These are phyloP conservation scores for Talaromyces sp. DNA, from an alignment of 2,329 filamentous ascomycete genomes.

Conservation along the genomic window DNA sequence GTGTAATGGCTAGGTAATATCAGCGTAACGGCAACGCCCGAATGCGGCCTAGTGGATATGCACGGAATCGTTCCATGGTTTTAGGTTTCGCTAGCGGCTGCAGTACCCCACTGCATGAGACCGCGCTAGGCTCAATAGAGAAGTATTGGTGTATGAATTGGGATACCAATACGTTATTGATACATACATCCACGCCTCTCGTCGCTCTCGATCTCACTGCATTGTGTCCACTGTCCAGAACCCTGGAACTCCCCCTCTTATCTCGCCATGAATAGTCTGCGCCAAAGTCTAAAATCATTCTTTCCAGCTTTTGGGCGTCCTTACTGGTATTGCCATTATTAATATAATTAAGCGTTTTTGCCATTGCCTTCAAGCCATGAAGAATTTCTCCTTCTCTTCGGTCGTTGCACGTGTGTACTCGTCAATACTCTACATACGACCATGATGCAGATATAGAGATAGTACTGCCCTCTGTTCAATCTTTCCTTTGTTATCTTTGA, in stretches of 20 bases:
- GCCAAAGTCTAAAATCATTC: background rate
- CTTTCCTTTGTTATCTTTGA: background rate
- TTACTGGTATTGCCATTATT: background rate
- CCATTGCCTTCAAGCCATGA: background rate
- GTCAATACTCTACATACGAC: background rate
- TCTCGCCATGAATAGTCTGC: background rate
- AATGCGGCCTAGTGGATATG: slow-evolving; percentile 2
- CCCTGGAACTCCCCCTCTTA: background rate
- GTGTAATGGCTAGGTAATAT: too few relatives aligned
- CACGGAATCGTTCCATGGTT: background rate
- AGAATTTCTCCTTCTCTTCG: background rate
- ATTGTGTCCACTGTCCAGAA: background rate
- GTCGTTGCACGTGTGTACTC: background rate
- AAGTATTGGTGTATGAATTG: background rate
- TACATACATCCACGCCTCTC: background rate
- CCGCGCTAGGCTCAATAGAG: background rate
- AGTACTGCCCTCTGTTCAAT: background rate
- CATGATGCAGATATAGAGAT: background rate
- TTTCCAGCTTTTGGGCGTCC: background rate
- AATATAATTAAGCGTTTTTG: slow-evolving; percentile 4
- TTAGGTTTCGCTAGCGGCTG: background rate
- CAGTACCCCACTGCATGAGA: background rate
- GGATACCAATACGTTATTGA: background rate
- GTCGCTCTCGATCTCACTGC: background rate
- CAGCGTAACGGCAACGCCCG: background rate